A percentile compares a stretch with the other conserved stretches of the same genome.
Evolutionary conservation across 805 yeast genomes (phyloP).

Genomic region (Nakazawaea peltata): DNA sequence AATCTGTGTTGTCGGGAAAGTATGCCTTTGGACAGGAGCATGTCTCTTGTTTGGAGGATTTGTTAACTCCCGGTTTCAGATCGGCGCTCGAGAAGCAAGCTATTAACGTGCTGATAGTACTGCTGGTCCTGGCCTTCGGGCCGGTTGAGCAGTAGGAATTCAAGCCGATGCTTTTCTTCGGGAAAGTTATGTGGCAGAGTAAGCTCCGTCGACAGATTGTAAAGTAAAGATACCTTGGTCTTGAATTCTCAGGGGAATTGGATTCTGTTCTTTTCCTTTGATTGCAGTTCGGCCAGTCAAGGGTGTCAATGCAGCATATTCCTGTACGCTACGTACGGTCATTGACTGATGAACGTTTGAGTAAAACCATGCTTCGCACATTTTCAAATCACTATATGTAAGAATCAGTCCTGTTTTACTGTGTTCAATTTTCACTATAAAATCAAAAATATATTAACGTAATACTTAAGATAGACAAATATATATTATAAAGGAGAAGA

Average conservation of each 20-base stretch:
- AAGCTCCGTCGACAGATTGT: constrained; percentile 96
- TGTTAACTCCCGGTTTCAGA: constrained; percentile 30
- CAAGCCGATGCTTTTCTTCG: constrained; percentile 11
- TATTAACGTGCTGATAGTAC: constrained; percentile 23
- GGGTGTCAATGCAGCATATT: constrained; percentile 88
- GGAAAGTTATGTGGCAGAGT: constrained; percentile 62
- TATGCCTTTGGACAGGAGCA: constrained; percentile 25
- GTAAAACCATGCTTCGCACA: constrained; percentile 99
- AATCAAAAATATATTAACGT: too few relatives aligned
- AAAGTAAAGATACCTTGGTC: constrained; percentile 50
- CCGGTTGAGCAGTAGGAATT: constrained; percentile 27
- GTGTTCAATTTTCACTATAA: too few relatives aligned
- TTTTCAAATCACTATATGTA: constrained; percentile 23
- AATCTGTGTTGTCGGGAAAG: constrained; percentile 46
- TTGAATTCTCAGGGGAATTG: constrained; percentile 42
- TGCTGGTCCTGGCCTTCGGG: constrained; percentile 18
- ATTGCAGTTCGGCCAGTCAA: constrained; percentile 59
- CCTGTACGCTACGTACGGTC: constrained; percentile 98
- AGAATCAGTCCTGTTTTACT: too few relatives aligned
- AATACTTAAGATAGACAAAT: too few relatives aligned
- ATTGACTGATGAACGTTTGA: constrained; percentile 93
- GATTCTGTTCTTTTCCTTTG: constrained; percentile 15
- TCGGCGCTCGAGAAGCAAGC: constrained; percentile 74
- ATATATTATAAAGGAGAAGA: too few relatives aligned
- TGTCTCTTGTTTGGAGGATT: constrained; percentile 10